Conservation (phyloP, 768 basidiomycete species). For the Suillus alpinus region DNA sequence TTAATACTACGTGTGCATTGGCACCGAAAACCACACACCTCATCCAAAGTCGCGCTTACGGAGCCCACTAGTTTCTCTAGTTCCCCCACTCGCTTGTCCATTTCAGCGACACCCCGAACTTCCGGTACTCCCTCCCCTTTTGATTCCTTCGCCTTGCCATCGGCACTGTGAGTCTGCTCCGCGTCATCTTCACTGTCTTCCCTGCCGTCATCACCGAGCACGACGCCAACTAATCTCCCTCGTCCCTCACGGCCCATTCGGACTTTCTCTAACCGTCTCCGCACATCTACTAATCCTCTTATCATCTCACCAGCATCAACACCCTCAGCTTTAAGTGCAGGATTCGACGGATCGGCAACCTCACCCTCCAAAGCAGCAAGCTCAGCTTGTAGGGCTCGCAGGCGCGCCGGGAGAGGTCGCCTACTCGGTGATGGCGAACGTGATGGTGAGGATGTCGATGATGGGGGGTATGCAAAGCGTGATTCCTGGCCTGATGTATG, state of each 20-base stretch:
- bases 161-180: constrained; percentile 4
- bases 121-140: constrained; percentile 30
- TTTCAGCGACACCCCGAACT: constrained; percentile 56
- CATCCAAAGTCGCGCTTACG: constrained; percentile 74
- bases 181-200: constrained; percentile 7
- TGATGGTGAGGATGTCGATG: constrained; percentile 45
- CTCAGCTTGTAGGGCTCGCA: constrained; percentile 73
- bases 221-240: constrained; percentile 57
- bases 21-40: constrained; percentile 47
- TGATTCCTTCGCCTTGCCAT: constrained; percentile 11
- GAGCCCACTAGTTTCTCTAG: constrained; percentile 85
- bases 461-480: constrained; percentile 69
- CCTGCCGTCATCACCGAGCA: constrained; percentile 33
- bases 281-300: constrained; percentile 72
- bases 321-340: constrained; percentile 56
- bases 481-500: constrained; percentile 48
- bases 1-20: not conserved
- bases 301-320: constrained; percentile 76
- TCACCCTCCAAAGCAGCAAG: constrained; percentile 77
- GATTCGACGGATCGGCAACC: constrained; percentile 78
- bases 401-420: constrained; percentile 52
- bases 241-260: constrained; percentile 63
- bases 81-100: constrained; percentile 82
- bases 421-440: constrained; percentile 27
- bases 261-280: constrained; percentile 66